Conservation (phyloP, 176 grass and related monocot species). For the Guadua angustifolia region DNA sequence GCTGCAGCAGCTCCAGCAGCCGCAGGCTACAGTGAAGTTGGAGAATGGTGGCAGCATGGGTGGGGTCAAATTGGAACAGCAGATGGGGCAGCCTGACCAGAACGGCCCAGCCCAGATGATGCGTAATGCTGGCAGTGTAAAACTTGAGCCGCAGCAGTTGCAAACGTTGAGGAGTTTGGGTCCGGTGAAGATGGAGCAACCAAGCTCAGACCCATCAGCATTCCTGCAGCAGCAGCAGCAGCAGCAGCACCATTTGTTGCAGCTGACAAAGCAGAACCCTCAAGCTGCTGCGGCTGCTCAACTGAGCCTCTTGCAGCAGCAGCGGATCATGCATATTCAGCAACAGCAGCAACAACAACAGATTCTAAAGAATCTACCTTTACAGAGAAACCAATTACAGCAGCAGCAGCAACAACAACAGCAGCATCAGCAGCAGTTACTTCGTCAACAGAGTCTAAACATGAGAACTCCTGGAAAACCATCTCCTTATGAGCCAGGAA, state of each 20-base stretch:
- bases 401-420: constrained; percentile 71
- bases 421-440: constrained; percentile 59
- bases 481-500: constrained; percentile 87
- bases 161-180: constrained; percentile 79
- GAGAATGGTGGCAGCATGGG: constrained; percentile 61
- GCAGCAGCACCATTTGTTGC: constrained; percentile 69
- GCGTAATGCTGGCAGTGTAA: constrained; percentile 44
- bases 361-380: constrained; percentile 66
- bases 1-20: constrained; percentile 53
- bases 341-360: constrained; percentile 66
- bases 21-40: constrained; percentile 69
- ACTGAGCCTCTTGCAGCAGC: constrained; percentile 76
- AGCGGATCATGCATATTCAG: constrained; percentile 66
- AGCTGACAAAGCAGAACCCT: constrained; percentile 77
- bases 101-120: constrained; percentile 59
- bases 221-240: constrained; percentile 62
- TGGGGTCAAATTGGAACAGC: constrained; percentile 73
- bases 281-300: constrained; percentile 83
- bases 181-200: constrained; percentile 81
- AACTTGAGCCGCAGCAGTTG: constrained; percentile 76
- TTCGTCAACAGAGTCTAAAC: constrained; percentile 72
- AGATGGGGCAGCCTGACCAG: constrained; percentile 66
- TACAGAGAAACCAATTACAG: constrained; percentile 74
- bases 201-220: constrained; percentile 61
- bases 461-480: constrained; percentile 64